Percentiles rank a stretch among this genome's conserved stretches.
Conservation (phyloP, 208 protist species). For the Trypanosomatidae sp. region DNA sequence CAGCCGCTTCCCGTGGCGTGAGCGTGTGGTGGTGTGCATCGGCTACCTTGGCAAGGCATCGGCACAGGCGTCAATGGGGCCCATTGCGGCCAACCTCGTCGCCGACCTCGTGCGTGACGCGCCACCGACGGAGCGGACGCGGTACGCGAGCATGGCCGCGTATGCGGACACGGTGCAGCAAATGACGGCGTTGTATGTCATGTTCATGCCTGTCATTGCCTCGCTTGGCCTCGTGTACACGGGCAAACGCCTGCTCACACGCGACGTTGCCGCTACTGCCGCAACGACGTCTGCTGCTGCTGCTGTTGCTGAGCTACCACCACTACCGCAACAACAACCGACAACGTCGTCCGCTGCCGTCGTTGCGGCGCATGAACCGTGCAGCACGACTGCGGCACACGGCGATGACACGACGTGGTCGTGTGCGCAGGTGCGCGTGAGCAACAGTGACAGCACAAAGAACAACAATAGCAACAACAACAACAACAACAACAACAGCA, state of each 20-base stretch:
- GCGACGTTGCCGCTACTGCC: no score
- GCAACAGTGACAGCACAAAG: not conserved
- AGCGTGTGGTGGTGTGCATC: conserved; percentile 52
- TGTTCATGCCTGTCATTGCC: conserved; percentile 61
- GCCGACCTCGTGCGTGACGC: conserved; percentile 18
- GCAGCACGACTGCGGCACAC: no score
- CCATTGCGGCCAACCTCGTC: conserved; percentile 44
- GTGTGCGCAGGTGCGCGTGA: no score
- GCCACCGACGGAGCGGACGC: conserved; percentile 4
- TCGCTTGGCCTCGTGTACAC: conserved; percentile 42
- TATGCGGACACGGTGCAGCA: conserved; percentile 62
- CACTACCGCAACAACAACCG: no score
- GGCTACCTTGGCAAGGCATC: conserved; percentile 64
- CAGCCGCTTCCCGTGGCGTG: conserved; percentile 22
- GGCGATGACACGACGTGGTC: no score
- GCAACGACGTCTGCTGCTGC: no score
- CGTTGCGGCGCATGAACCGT: no score
- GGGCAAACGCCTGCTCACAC: conserved; percentile 25
- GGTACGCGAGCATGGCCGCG: conserved; percentile 10
- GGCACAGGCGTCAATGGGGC: conserved; percentile 58
- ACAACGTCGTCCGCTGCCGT: no score
- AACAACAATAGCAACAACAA: conserved; percentile 1
- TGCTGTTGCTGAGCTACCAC: no score
- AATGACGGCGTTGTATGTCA: conserved; percentile 63
- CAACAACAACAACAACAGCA: not conserved